These are phyloP conservation scores for Castanea crenata DNA, from an alignment of 306 rosid genomes.

Conservation along the genomic window DNA sequence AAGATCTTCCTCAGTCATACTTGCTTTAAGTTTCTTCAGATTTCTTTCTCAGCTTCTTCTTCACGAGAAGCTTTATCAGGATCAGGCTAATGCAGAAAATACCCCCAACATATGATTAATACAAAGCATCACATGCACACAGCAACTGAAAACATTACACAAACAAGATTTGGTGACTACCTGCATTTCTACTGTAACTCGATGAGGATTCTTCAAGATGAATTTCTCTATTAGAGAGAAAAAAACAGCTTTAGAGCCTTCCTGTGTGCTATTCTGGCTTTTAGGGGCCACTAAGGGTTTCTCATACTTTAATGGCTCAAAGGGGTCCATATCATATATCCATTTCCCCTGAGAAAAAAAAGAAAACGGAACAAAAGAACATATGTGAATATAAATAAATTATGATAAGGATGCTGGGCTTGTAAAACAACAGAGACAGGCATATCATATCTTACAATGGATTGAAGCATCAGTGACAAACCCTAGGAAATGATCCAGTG, in stretches of 20 bases:
- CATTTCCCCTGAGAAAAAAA: slow-evolving; percentile 75
- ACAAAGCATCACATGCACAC: slow-evolving; percentile 20
- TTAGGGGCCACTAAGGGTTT: slow-evolving; percentile 81
- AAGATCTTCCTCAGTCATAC: slow-evolving; percentile 89
- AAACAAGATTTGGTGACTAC: slow-evolving; percentile 33
- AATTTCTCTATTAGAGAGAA: slow-evolving; percentile 87
- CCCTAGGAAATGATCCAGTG: slow-evolving; percentile 99
- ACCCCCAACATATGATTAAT: slow-evolving; percentile 19
- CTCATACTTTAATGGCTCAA: slow-evolving; percentile 91
- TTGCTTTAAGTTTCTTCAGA: slow-evolving; percentile 69
- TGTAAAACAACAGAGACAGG: slow-evolving; percentile 6
- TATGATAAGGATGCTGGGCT: slow-evolving; percentile 5
- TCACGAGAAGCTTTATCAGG: slow-evolving; percentile 83
- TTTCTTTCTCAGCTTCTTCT: slow-evolving; percentile 76
- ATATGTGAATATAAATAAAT: slow-evolving; percentile 12
- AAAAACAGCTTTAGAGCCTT: slow-evolving; percentile 87
- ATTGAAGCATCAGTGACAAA: slow-evolving; percentile 91
- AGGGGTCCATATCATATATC: slow-evolving; percentile 98
- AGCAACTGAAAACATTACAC: neutral
- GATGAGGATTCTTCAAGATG: slow-evolving; percentile 82
- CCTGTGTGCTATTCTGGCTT: slow-evolving; percentile 74
- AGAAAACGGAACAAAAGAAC: slow-evolving; percentile 21
- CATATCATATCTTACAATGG: slow-evolving; percentile 63
- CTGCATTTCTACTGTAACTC: slow-evolving; percentile 96
- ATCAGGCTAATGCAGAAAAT: slow-evolving; percentile 72